These are phyloP conservation scores for Candida takata DNA, from an alignment of 805 yeast genomes.

Conservation along the genomic window DNA sequence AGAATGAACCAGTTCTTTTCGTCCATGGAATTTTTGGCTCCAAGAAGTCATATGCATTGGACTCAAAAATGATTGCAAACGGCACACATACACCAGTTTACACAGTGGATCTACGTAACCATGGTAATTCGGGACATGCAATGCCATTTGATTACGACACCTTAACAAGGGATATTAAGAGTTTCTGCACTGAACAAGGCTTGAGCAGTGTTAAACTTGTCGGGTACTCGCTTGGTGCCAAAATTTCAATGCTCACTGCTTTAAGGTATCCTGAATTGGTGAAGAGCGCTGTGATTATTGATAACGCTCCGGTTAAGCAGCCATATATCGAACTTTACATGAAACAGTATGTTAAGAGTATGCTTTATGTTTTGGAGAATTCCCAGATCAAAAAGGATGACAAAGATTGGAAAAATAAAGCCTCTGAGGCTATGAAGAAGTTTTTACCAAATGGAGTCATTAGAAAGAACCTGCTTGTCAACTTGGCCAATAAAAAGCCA, in stretches of 20 bases:
- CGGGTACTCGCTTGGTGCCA: conserved; percentile 52
- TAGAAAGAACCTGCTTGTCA: conserved; percentile 33
- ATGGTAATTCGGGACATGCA: conserved; percentile 40
- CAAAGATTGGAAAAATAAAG: conserved; percentile 65
- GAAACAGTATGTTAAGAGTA: conserved; percentile 30
- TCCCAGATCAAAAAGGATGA: conserved; percentile 21
- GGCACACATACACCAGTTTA: conserved; percentile 29
- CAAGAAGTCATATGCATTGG: conserved; percentile 33
- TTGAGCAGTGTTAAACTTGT: conserved; percentile 26
- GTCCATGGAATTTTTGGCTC: conserved; percentile 47
- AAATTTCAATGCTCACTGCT: conserved; percentile 41
- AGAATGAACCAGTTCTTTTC: conserved; percentile 31
- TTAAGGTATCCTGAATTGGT: conserved; percentile 34
- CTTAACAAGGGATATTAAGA: conserved; percentile 37
- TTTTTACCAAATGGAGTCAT: conserved; percentile 72
- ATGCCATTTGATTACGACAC: conserved; percentile 36
- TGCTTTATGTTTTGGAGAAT: conserved; percentile 83
- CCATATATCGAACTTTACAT: conserved; percentile 31
- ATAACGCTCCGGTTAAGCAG: conserved; percentile 38
- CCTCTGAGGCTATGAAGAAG: conserved; percentile 83
- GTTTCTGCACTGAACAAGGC: conserved; percentile 26
- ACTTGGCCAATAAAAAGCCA: conserved; percentile 28
- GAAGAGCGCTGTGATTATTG: conserved; percentile 37
- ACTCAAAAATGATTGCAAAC: conserved; percentile 31
- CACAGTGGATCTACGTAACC: conserved; percentile 44